Base-by-base conservation (phyloP, 2,329 filamentous ascomycete species). In the Metarhizium anisopliae region DNA sequence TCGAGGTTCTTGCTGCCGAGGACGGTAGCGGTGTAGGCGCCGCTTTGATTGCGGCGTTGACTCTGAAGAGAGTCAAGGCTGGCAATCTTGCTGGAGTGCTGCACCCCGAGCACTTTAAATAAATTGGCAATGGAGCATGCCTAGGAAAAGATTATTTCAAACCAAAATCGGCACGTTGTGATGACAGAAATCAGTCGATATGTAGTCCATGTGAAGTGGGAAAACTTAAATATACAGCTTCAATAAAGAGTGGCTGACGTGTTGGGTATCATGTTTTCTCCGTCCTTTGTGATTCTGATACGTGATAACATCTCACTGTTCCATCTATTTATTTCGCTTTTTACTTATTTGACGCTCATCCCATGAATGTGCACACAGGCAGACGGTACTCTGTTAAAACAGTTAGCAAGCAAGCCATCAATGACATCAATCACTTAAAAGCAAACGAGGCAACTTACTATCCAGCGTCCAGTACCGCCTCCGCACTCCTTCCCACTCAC, bases 1-100 rank as follows among this genome's bases (percentile, higher is more conserved):
- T 99, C 55, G 86, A 92, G 75, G 85, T 97, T 62, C 73, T 93
- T 61, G 87, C 91, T 50, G 92, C 94, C 59, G 94, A 99, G 75
- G 94, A 99, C 70, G 94, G 94, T 61, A 93, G 87, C 61, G 94
- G 93, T 81, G 94, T 97, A n/a, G 93, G 93, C 62, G 94, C 93
- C 49, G 94, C 94, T 4, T 76, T 99, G 59, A 97, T 99, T 77
- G 94, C 94, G 7, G 84, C 84, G 13, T 67, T 87, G 67, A 87
- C 84, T 14, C 71, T 86, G 60, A 82, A 86, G 78, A 74, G 84
- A 54, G 81, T 85, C 59, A 75, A 82, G 67, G 76, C 78, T 52
- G 84, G 84, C 54, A 86, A 85, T 65, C 59, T 84, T 68, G 77
- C 81, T 14, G 84, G 84, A 66, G 83, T 87, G 59, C 70, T 85